Evolutionary conservation across 768 basidiomycete genomes (phyloP), one percentile per base, ranked within the genome.

Genomic region (Auriscalpium orientale): DNA sequence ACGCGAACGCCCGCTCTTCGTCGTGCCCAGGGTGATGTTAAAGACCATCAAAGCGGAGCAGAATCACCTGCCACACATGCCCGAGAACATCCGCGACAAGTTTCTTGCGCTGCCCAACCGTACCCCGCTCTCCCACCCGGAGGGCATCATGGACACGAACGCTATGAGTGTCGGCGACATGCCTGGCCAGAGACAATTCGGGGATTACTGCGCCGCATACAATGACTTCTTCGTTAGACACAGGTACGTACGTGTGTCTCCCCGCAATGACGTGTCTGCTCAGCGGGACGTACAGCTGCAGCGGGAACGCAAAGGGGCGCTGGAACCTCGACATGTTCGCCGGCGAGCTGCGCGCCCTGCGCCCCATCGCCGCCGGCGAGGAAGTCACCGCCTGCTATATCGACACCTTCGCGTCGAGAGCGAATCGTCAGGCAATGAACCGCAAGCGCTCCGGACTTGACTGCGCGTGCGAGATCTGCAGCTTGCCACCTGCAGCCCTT

Each of bases 1-100:
- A 12, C 62, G 59, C n/a, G 74, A 77, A 49, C 70, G 74, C 5
- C 73, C 74, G 1, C 62, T 75, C 43, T 58, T 75, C 20, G 59
- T 76, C 8, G 43, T 53, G 15, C 67, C 67, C 7, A 53, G 45
- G 28, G 49, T 51, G 6, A 54, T 58, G 54, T 49, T 50, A 1
- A 44, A 47, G 8, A 46, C 54, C 54, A 13, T 48, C 47, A 36
- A 50, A 51, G 38, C 53, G 51, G 21, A 12, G 22, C 22, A 28
- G 22, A 28, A 28, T 20, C 12, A 21, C 22, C 22, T 28, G 22
- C 22, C 22, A 11, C 13, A 16, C 11, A 28, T 38, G 40, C 44
- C 37, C 18, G 18, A 12, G 33, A 49, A 15, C 13, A 43, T 18
- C 38, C 52, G 15, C 38, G 12, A n/a, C 11, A 11, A 12, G 49